A percentile compares a stretch with the other conserved stretches of the same genome.
Evolutionary conservation across 164 flowering plant genomes (phyloP).

Genomic region (Stephania japonica): DNA sequence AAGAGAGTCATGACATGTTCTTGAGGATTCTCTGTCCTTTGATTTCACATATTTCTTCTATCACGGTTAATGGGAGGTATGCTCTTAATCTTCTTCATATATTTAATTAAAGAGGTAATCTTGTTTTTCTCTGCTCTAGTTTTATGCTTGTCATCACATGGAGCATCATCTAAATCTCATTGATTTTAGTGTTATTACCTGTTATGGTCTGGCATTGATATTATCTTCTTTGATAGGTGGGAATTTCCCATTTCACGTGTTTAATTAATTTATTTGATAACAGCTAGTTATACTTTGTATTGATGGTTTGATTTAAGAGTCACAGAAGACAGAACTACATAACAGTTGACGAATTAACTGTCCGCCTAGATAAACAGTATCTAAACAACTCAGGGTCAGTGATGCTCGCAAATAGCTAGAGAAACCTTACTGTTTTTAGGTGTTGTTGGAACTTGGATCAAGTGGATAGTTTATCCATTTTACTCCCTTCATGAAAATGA

Average conservation of each 20-base stretch:
- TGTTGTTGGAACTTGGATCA: too few species aligned
- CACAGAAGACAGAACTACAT: background rate
- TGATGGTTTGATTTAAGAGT: background rate
- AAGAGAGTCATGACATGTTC: conserved; percentile 30
- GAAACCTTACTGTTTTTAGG: too few species aligned
- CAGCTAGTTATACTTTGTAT: background rate
- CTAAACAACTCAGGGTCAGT: too few species aligned
- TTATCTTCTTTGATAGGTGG: background rate
- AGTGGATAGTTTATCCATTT: too few species aligned
- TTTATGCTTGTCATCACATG: background rate
- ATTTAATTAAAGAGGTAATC: background rate
- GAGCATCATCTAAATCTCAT: background rate
- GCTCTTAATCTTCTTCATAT: background rate
- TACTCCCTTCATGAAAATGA: too few species aligned
- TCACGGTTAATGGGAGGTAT: conserved; percentile 66
- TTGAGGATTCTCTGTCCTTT: conserved; percentile 50
- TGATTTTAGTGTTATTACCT: background rate
- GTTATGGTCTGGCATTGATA: background rate
- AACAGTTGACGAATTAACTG: background rate
- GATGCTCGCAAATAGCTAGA: too few species aligned
- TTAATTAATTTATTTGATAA: background rate
- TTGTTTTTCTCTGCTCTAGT: background rate
- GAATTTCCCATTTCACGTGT: background rate
- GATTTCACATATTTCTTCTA: conserved; percentile 36
- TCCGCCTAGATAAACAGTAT: background rate